Evolutionary conservation across 139 green algal genomes (phyloP).

Genomic region (Trebouxia sp.): DNA sequence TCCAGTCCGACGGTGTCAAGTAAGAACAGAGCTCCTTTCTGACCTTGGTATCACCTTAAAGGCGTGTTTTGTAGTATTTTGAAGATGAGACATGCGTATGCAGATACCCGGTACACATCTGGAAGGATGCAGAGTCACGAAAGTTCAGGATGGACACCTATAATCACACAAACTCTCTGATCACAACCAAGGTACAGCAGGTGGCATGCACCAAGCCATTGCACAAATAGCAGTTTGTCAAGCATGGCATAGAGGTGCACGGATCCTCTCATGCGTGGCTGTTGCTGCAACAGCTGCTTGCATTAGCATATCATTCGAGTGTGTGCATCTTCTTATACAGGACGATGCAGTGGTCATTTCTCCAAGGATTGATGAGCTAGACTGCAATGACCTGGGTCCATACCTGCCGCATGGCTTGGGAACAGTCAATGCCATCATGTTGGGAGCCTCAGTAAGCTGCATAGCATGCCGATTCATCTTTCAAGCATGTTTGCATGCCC

Average conservation of each 20-base stretch:
- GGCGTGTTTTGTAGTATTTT: no score
- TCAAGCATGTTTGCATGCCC: neutral
- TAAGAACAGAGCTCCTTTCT: neutral
- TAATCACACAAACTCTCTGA: constrained; percentile 25
- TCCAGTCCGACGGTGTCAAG: constrained; percentile 10
- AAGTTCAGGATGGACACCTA: constrained; percentile 36
- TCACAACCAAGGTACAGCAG: constrained; percentile 24
- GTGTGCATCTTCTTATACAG: neutral
- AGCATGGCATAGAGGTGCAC: neutral
- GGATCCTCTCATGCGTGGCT: neutral
- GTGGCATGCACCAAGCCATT: neutral
- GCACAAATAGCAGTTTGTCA: neutral
- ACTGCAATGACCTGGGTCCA: neutral
- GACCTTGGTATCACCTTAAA: neutral
- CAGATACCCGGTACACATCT: constrained; percentile 30
- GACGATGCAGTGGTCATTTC: constrained; percentile 23
- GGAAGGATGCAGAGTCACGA: constrained; percentile 11
- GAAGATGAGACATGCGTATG: no score
- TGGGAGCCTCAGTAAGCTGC: constrained; percentile 15
- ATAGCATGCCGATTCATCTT: neutral
- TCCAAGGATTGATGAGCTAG: constrained; percentile 23
- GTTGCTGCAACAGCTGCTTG: neutral
- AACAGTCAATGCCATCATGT: neutral
- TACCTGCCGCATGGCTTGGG: constrained; percentile 10
- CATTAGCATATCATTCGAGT: neutral